Evolutionary conservation across 768 basidiomycete species (phyloP).

Genomic region (Macrolepiota albuminosa): DNA sequence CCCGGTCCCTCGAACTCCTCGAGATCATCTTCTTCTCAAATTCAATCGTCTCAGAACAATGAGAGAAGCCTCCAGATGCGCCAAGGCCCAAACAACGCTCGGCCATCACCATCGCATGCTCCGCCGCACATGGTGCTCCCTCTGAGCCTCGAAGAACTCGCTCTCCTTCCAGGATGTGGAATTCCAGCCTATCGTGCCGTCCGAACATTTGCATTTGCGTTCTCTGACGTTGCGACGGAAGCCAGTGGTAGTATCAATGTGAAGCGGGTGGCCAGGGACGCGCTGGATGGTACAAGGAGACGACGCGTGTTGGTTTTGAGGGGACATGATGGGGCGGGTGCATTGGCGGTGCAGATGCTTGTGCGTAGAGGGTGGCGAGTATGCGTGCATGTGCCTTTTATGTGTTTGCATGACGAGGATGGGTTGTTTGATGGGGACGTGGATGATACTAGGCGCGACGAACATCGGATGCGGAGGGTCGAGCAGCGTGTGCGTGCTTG

Average conservation of each 20-base stretch:
- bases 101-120: background rate
- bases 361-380: constrained; percentile 65
- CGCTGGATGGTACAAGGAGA: constrained; percentile 18
- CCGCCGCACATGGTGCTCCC: background rate
- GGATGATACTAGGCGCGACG: constrained; percentile 24
- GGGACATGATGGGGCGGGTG: constrained; percentile 72
- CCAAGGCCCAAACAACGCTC: background rate
- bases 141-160: constrained; percentile 64
- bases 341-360: constrained; percentile 76
- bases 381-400: constrained; percentile 55
- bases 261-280: constrained; percentile 5
- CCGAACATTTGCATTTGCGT: constrained; percentile 55
- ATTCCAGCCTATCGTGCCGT: constrained; percentile 81
- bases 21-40: constrained; percentile 3
- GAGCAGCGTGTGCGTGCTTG: constrained; percentile 56
- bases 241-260: background rate
- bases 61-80: background rate
- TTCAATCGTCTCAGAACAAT: constrained; percentile 5
- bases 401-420: constrained; percentile 14
- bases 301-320: constrained; percentile 56
- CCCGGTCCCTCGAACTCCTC: constrained; percentile 8
- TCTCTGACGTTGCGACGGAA: constrained; percentile 17
- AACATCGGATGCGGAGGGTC: constrained; percentile 37
- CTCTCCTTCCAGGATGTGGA: constrained; percentile 74
- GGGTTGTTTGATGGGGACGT: background rate